Conservation (phyloP, 768 basidiomycete species). For the Mycena pura region DNA sequence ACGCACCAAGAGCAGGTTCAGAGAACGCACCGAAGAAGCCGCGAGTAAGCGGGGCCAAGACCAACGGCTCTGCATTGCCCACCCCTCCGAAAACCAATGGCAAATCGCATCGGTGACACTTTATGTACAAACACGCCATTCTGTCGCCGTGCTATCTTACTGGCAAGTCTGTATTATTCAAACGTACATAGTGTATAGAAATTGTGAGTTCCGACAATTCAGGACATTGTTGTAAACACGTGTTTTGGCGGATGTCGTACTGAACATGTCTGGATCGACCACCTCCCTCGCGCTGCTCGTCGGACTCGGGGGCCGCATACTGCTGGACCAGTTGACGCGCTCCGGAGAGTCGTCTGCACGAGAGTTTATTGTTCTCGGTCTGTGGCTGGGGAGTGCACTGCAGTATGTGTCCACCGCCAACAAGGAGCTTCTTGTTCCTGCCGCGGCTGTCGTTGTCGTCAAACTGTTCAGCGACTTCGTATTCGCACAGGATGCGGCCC, state of each 20-base stretch:
- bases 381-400: constrained; percentile 78
- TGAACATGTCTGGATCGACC: constrained; percentile 5
- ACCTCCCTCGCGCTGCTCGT: constrained; percentile 60
- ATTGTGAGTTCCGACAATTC: too few species aligned
- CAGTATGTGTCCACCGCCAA: constrained; percentile 69
- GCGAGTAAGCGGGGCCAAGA: constrained; percentile 48
- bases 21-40: constrained; percentile 67
- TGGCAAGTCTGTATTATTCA: constrained; percentile 22
- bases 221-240: constrained; percentile 15
- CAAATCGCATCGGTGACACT: constrained; percentile 63
- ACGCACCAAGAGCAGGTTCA: constrained; percentile 63
- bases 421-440: constrained; percentile 58
- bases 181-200: constrained; percentile 25
- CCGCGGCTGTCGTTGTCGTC: constrained; percentile 61
- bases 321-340: constrained; percentile 63
- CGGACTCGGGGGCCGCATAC: constrained; percentile 76
- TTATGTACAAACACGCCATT: constrained; percentile 13
- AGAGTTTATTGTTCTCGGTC: constrained; percentile 70
- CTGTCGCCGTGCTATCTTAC: constrained; percentile 21
- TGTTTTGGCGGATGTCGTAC: constrained; percentile 1
- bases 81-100: constrained; percentile 38
- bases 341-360: constrained; percentile 55
- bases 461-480: constrained; percentile 73
- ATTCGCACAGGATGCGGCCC: constrained; percentile 57
- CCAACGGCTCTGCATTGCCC: constrained; percentile 15